Conservation (phyloP, 257 asterid species). For the Solanum medicagineum region DNA sequence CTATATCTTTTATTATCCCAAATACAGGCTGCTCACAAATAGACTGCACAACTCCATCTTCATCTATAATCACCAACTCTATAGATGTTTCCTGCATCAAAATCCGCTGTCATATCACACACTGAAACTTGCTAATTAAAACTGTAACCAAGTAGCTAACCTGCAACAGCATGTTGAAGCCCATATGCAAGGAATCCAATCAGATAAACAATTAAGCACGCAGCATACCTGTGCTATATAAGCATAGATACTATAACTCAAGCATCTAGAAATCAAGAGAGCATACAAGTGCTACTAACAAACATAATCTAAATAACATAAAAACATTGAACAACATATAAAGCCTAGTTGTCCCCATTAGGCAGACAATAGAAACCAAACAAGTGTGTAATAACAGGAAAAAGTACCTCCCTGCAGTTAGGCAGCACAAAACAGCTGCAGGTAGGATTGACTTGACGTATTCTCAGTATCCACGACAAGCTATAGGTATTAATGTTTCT, state of each 20-base stretch:
- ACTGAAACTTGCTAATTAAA: background rate
- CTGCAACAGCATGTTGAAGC: background rate
- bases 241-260: background rate
- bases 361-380: background rate
- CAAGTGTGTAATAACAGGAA: background rate
- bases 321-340: background rate
- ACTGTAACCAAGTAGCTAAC: background rate
- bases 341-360: background rate
- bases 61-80: constrained; percentile 73
- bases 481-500: background rate
- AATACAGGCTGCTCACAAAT: constrained; percentile 86
- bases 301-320: background rate
- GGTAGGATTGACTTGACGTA: background rate
- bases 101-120: background rate
- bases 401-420: background rate
- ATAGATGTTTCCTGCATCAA: constrained; percentile 78
- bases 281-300: background rate
- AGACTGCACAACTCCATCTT: constrained; percentile 72
- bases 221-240: background rate
- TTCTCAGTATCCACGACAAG: background rate
- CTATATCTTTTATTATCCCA: constrained; percentile 84
- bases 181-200: background rate
- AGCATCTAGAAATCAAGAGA: background rate
- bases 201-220: background rate
- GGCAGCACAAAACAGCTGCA: background rate